Base-by-base conservation (phyloP, 164 flowering plant species). In the Malania oleifera region DNA sequence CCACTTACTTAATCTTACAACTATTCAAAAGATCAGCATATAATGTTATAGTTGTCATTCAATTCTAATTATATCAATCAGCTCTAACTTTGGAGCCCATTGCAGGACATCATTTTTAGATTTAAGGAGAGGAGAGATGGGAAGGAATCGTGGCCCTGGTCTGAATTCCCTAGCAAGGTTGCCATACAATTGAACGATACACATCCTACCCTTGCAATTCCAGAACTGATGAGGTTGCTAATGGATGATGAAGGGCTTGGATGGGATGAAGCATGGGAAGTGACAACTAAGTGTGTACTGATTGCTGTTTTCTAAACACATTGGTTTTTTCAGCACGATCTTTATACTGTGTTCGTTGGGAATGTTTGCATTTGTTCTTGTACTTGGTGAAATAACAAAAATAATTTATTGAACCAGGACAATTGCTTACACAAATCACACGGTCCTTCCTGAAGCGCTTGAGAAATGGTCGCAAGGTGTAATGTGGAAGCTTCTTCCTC, bases 241-340 rank as follows among this genome's bases (percentile, higher is more conserved):
- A 82, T 93, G 93, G 97, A 93, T 74, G 85, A 78, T 19, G 96
- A 93, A 81, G 89, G 85, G 59, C 91, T 93, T 68, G 96, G 97
- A 45, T 93, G 99, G 99, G 96, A 90, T 73, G 97, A 90, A 68
- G 96, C 99, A 49, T 93, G 99, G 99, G 86, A 80, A 76, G 70
- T 93, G 45, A 90, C 95, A 43, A 57, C 86, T 39, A 86, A 82
- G 97, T 90, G 49, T 14, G 40, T 18, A 46, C 13, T 51, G 12
- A 23, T 49, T 54, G 13, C 19, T 47, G 40, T 47, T 13, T 7
- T 37, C 4, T 46, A n/a, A n/a, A n/a, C n/a, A n/a, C n/a, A n/a
- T 47, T 34, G 54, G 19, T 44, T 44, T 54, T 37, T n/a, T 2
- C 17, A 43, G 37, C 52, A 34, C 19, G 38, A 15, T 25, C 5